A percentile compares a stretch with the other conserved stretches of the same genome.
Evolutionary conservation across 768 basidiomycete genomes (phyloP).

Genomic region (Mycena epipterygia): DNA sequence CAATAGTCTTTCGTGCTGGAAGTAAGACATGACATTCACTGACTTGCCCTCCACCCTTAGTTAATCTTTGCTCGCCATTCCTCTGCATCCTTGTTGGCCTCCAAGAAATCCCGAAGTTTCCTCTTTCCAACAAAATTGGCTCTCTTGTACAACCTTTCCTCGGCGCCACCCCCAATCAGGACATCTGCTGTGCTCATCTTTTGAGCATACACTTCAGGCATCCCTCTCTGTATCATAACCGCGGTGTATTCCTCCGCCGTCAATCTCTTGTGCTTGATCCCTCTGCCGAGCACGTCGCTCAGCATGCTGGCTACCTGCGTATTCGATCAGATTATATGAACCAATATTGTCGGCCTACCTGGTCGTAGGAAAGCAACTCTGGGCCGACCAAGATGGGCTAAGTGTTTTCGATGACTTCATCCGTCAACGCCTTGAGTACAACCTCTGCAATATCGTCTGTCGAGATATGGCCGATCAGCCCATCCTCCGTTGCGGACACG

Average conservation of each 20-base stretch:
- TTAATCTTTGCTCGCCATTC: too few relatives aligned
- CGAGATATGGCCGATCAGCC: constrained; percentile 44
- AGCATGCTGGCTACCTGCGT: constrained; percentile 43
- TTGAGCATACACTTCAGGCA: constrained; percentile 33
- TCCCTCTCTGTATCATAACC: constrained; percentile 34
- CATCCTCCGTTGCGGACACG: constrained; percentile 42
- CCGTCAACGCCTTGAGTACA: constrained; percentile 27
- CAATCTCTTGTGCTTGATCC: constrained; percentile 43
- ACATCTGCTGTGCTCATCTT: constrained; percentile 34
- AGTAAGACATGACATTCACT: too few relatives aligned
- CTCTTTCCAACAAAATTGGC: constrained; percentile 41
- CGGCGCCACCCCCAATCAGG: constrained; percentile 36
- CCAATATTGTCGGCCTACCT: background rate
- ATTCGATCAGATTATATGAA: background rate
- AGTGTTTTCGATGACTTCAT: constrained; percentile 39
- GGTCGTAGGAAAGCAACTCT: constrained; percentile 41
- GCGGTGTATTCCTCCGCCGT: constrained; percentile 33
- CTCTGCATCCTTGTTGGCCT: constrained; percentile 29
- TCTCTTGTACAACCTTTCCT: constrained; percentile 38
- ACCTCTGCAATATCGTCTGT: constrained; percentile 49
- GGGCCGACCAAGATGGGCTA: constrained; percentile 49
- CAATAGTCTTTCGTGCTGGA: too few relatives aligned
- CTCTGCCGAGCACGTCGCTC: constrained; percentile 43
- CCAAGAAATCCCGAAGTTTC: constrained; percentile 40
- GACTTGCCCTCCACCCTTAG: too few relatives aligned